Base-by-base conservation (phyloP, 2,329 filamentous ascomycete species). In the Sarocladiaceae sp. region DNA sequence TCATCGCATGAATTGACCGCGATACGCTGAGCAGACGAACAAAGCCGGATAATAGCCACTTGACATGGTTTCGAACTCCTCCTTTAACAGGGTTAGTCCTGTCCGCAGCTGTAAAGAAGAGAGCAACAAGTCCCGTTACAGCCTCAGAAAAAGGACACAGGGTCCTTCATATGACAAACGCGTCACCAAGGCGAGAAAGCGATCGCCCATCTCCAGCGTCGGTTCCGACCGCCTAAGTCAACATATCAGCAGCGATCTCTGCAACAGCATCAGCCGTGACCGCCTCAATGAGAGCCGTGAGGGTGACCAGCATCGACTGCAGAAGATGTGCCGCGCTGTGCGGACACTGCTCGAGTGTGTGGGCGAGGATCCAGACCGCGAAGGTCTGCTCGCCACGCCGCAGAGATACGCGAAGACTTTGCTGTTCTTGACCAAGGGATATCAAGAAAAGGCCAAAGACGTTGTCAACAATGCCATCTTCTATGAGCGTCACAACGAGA, bases 381-480 rank as follows among this genome's bases (percentile, higher is more conserved):
- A 82, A 50, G 81, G 81, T 31, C 65, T 85, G 32, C 66, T 83
- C 13, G 78, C 71, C 27, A 84, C 81, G 0, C 93, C 93, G 0
- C 80, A 85, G 58, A 78, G 93, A 50, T 97, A 96, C 63, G 91
- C 93, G 34, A 93, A 95, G 65, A 93, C 93, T 11, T 83, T 98
- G 78, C 79, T 97, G 51, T 94, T 85, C 71, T 89, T 97, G 64
- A 97, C 93, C 4, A 89, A 94, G 63, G 93, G 93, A 33, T 98
- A 98, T 62, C 88, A 96, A 68, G 83, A 95, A 69, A 95, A 96
- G 58, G 80, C 96, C 45, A 75, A 82, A 48, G 87, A 95, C 60
- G 85, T 97, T 52, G 86, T 97, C 50, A 96, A 97, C 62, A 80
- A 83, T 46, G 93, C 93, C 16, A 86, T 97, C 45, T 98, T 97